Conservation (phyloP, 169 alveolate species). For the Cryptosporidium canis region DNA sequence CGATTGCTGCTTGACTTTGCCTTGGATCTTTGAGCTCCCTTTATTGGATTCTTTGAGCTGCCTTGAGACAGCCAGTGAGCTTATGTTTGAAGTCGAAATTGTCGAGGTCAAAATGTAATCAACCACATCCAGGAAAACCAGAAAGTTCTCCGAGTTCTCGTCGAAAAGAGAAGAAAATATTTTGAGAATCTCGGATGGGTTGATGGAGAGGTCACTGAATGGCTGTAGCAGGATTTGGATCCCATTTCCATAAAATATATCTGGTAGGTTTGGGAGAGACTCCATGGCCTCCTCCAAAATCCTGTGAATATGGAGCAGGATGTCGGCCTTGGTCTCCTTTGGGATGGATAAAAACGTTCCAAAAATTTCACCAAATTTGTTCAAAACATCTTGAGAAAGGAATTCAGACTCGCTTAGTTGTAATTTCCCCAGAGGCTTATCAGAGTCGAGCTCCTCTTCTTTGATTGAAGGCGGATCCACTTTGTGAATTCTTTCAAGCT, state of each 20-base stretch:
- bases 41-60: slow-evolving; percentile 13
- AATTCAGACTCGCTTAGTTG: not conserved
- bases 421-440: not conserved
- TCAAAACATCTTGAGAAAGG: slow-evolving; percentile 13
- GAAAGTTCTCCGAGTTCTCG: slow-evolving; percentile 25
- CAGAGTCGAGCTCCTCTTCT: slow-evolving; percentile 27
- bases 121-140: slow-evolving; percentile 25
- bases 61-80: slow-evolving; percentile 35
- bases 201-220: not conserved
- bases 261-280: slow-evolving; percentile 24
- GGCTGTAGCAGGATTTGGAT: slow-evolving; percentile 54
- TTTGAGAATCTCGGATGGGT: slow-evolving; percentile 45
- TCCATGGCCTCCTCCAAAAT: slow-evolving; percentile 13
- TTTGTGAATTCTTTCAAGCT: not conserved
- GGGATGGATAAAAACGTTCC: slow-evolving; percentile 49
- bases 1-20: slow-evolving; percentile 35
- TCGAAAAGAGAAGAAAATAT: slow-evolving; percentile 62
- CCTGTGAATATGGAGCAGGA: not conserved
- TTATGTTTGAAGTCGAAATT: not conserved
- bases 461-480: slow-evolving; percentile 13
- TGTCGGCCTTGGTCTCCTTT: slow-evolving; percentile 54
- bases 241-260: slow-evolving; percentile 52
- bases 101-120: slow-evolving; percentile 8
- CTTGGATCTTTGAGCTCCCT: not conserved
- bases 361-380: slow-evolving; percentile 34